A percentile compares a stretch with the other conserved stretches of the same genome.
These are phyloP conservation scores for Ambrosia artemisiifolia DNA, from an alignment of 129 eudicot species.

Conservation along the genomic window DNA sequence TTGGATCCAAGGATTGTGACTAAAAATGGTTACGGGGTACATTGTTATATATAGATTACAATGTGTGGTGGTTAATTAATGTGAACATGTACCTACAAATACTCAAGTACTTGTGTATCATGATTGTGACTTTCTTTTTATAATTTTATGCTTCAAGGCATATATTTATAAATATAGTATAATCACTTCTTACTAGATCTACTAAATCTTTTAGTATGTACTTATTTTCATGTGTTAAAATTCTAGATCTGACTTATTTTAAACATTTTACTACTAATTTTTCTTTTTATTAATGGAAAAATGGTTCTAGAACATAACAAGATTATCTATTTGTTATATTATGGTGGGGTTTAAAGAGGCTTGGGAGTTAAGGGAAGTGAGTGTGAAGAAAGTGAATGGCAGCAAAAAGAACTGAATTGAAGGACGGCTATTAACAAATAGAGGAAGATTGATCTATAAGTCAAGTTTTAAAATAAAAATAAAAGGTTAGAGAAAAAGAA, in stretches of 20 bases:
- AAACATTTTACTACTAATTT: too few relatives aligned
- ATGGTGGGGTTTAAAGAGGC: slow-evolving; percentile 22
- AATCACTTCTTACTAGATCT: background rate
- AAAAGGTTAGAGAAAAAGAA: background rate
- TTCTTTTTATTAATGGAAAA: background rate
- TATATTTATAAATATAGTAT: background rate
- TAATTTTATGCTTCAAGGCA: slow-evolving; percentile 7
- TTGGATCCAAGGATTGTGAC: slow-evolving; percentile 20
- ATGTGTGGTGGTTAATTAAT: slow-evolving; percentile 18
- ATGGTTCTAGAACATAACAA: slow-evolving; percentile 11
- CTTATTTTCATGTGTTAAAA: background rate
- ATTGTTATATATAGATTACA: slow-evolving; percentile 18
- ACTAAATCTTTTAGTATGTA: background rate
- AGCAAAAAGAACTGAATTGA: background rate
- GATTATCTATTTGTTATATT: background rate
- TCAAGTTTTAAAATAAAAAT: slow-evolving; percentile 17
- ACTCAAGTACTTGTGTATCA: slow-evolving; percentile 22
- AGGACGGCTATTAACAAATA: slow-evolving; percentile 30
- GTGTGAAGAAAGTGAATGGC: slow-evolving; percentile 13
- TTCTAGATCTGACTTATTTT: too few relatives aligned
- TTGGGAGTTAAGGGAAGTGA: slow-evolving; percentile 59
- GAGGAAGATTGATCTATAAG: slow-evolving; percentile 53
- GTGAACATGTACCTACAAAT: background rate
- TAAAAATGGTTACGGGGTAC: slow-evolving; percentile 17
- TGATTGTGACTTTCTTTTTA: slow-evolving; percentile 7